These are phyloP conservation scores for Ramalina intermedia DNA, from an alignment of 495 filamentous ascomycete species.

Conservation along the genomic window DNA sequence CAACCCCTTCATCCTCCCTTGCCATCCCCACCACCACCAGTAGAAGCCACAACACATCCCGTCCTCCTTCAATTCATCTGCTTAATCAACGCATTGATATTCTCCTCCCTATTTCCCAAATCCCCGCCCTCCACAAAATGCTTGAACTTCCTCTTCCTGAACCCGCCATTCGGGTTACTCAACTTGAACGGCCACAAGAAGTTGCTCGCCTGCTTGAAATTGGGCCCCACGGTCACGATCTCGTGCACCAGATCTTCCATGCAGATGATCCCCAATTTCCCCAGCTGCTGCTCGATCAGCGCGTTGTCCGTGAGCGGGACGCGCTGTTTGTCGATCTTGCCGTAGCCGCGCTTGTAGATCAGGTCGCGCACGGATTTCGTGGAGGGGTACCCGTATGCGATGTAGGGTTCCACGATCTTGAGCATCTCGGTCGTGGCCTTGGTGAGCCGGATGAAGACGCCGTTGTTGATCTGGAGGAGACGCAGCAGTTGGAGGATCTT, in stretches of 20 bases:
- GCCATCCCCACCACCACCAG: too few relatives aligned
- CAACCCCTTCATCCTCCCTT: neutral
- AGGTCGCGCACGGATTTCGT: conserved; percentile 97
- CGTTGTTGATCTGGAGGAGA: conserved; percentile 99
- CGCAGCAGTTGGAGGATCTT: conserved; percentile 99
- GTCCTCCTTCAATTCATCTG: conserved; percentile 79
- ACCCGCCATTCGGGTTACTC: conserved; percentile 90
- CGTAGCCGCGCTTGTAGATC: conserved; percentile 98
- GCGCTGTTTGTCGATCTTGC: conserved; percentile 93
- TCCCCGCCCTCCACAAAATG: conserved; percentile 99
- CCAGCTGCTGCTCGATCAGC: conserved; percentile 89
- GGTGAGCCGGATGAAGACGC: conserved; percentile 91
- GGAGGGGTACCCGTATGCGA: conserved; percentile 98
- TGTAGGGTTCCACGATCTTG: conserved; percentile 93
- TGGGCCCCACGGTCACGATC: conserved; percentile 95
- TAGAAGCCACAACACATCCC: neutral
- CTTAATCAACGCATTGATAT: conserved; percentile 91
- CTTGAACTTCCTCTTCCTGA: conserved; percentile 93
- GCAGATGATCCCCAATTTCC: conserved; percentile 97
- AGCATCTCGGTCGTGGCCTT: conserved; percentile 98
- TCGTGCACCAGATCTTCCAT: conserved; percentile 99
- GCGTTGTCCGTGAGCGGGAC: conserved; percentile 93
- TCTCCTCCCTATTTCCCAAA: conserved; percentile 93
- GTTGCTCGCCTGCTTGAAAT: conserved; percentile 99
- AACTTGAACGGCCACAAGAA: conserved; percentile 99